These are phyloP conservation scores for Candida khao-thaluensis DNA, from an alignment of 805 yeast genomes.

Conservation along the genomic window DNA sequence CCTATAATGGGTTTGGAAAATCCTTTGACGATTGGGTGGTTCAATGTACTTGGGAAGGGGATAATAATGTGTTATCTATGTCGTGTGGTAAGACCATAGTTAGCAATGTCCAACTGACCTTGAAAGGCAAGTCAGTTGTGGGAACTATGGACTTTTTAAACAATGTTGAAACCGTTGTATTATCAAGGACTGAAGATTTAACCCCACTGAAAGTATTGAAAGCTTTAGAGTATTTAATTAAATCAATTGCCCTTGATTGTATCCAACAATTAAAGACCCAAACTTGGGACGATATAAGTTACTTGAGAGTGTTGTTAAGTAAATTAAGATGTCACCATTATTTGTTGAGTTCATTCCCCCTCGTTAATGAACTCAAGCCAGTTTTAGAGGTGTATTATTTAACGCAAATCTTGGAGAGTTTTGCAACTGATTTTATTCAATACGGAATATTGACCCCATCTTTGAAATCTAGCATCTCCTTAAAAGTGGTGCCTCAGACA, in stretches of 20 bases:
- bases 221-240: conserved; percentile 39
- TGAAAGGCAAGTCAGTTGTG: conserved; percentile 45
- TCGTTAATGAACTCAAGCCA: conserved; percentile 40
- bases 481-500: conserved; percentile 26
- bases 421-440: conserved; percentile 67
- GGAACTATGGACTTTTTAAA: conserved; percentile 47
- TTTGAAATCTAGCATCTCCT: conserved; percentile 9
- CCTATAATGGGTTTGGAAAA: conserved; percentile 89
- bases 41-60: conserved; percentile 99
- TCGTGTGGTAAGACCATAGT: conserved; percentile 79
- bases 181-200: conserved; percentile 23
- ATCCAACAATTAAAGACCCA: conserved; percentile 30
- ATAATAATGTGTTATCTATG: conserved; percentile 81
- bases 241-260: conserved; percentile 36
- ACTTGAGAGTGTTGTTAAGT: conserved; percentile 46
- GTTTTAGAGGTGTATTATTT: conserved; percentile 58
- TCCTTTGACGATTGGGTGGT: conserved; percentile 94
- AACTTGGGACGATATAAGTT: conserved; percentile 47
- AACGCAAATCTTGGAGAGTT: conserved; percentile 61
- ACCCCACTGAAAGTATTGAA: conserved; percentile 26
- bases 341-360: conserved; percentile 41
- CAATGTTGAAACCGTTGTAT: conserved; percentile 19
- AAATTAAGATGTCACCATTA: conserved; percentile 53
- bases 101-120: conserved; percentile 42
- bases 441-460: conserved; percentile 26